Percentiles rank a stretch among this genome's conserved stretches.
Evolutionary conservation across 2,329 filamentous ascomycete species (phyloP).

Genomic region (Dothiorella sarmentorum): DNA sequence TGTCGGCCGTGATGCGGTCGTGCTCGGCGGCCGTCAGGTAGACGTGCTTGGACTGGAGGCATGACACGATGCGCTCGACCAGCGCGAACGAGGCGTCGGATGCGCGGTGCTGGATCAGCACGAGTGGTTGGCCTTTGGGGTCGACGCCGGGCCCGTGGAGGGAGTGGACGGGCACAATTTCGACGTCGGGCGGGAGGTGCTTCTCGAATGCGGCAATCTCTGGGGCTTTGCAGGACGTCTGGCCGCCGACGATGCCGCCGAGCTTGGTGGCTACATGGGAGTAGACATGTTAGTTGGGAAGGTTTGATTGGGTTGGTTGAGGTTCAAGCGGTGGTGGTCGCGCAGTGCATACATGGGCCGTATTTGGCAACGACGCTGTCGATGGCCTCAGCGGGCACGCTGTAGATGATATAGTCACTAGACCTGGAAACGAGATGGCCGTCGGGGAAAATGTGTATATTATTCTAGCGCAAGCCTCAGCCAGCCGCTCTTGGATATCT

Average conservation of each 20-base stretch:
- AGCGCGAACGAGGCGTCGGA: slow-evolving; percentile 71
- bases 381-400: slow-evolving; percentile 90
- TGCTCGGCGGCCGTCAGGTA: slow-evolving; percentile 83
- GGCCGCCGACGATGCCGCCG: slow-evolving; percentile 91
- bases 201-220: slow-evolving; percentile 92
- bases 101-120: slow-evolving; percentile 87
- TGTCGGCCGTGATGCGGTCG: slow-evolving; percentile 96
- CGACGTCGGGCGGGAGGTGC: slow-evolving; percentile 80
- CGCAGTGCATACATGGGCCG: slow-evolving; percentile 73
- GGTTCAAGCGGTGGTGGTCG: not conserved
- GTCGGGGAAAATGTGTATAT: slow-evolving; percentile 83
- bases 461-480: slow-evolving; percentile 61
- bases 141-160: slow-evolving; percentile 91
- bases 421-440: slow-evolving; percentile 92
- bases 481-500: slow-evolving; percentile 30
- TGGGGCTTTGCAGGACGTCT: slow-evolving; percentile 96
- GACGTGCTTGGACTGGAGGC: slow-evolving; percentile 81
- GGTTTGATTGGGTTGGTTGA: slow-evolving; percentile 18
- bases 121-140: slow-evolving; percentile 82
- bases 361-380: slow-evolving; percentile 82
- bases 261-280: slow-evolving; percentile 74
- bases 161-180: slow-evolving; percentile 94
- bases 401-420: slow-evolving; percentile 99
- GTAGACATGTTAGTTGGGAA: not conserved
- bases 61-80: slow-evolving; percentile 77